Evolutionary conservation across 305 asterid species (phyloP), one percentile per base, ranked within the genome.

Genomic region (Fraxinus latifolia): DNA sequence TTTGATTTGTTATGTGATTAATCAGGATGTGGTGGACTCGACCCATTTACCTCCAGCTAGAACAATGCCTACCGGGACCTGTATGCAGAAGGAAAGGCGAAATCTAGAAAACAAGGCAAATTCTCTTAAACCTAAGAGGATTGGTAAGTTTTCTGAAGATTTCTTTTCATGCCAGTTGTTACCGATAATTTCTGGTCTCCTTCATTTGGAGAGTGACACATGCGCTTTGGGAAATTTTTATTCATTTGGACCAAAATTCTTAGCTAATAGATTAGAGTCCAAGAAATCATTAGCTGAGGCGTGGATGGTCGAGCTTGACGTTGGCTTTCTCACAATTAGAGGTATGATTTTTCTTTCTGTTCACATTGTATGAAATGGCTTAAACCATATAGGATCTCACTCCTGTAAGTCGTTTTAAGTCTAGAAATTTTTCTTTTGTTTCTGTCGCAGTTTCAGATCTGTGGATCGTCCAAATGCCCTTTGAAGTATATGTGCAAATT

Each of bases 141-240:
- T 83, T 1, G 77, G 25, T 19, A 87, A 34, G 50, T 86, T 88
- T 80, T 86, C 92, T 0, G 83, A 90, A 67, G 96, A 94, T 81
- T 95, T 88, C 89, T 95, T 95, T 77, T 78, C 89, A 17, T 68
- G 86, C 79, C 85, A 76, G 88, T 84, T 95, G 0, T 86, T 84
- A 75, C 83, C 94, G 15, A 90, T 97, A 0, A 85, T 60, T 47
- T 89, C 92, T 3, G 98, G 99, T 11, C 92, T 91, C 34, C 89
- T 95, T 86, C 99, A 93, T 91, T 86, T 95, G 82, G 95, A 93
- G 91, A 92, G 97, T 76, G 90, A 89, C 37, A 97, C 97, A 0
- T 91, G 93, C 78, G 98, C 96, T 55, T 90, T 93, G 23, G 98
- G 99, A 70, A 92, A 88, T 75, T 98, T 94, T 5, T 95, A 91